Evolutionary conservation across 257 asterid genomes (phyloP), one percentile per base, ranked within the genome.

Genomic region (Verbascum thapsus): DNA sequence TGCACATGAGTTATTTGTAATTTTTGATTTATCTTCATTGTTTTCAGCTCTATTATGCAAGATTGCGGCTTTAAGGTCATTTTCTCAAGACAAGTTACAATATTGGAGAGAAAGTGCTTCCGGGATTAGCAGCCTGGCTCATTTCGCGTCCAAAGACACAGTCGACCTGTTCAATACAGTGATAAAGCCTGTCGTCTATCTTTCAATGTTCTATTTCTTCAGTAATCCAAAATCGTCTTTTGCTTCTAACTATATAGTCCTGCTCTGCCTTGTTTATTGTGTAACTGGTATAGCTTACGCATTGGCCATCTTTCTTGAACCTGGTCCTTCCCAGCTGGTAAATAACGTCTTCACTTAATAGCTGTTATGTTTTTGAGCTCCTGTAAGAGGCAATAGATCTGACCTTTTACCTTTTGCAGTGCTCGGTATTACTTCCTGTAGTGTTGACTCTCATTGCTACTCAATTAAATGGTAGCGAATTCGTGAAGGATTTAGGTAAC

Each of bases 321-420:
- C 96, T 7, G 96, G 98, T 59, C 90, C 98, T 42, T 88, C 98
- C 53, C 98, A 91, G 79, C 85, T 91, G 92, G 98, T 88, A 80
- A 26, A 61, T 63, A 11, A 42, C 56, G 17, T 49, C 53, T 30
- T 53, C 23, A 42, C 19, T 71, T 40, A 42, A 53, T 16, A 43
- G 20, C 20, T 44, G 13, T 8, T 22, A 15, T 49, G 12, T 10
- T 34, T 71, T 73, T 44, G 67, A n/a, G n/a, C n/a, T n/a, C n/a
- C n/a, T n/a, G n/a, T n/a, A n/a, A n/a, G n/a, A n/a, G n/a, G n/a
- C n/a, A n/a, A n/a, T n/a, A n/a, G n/a, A 23, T 43, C 54, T 43
- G 53, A 75, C n/a, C n/a, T 37, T 69, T 49, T 16, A 23, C 6
- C 45, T 68, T 55, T 17, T 72, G 74, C 77, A 87, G 98, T 85